These are phyloP conservation scores for Agroathelia rolfsii DNA, from an alignment of 1,284 basidiomycete genomes.

Conservation along the genomic window DNA sequence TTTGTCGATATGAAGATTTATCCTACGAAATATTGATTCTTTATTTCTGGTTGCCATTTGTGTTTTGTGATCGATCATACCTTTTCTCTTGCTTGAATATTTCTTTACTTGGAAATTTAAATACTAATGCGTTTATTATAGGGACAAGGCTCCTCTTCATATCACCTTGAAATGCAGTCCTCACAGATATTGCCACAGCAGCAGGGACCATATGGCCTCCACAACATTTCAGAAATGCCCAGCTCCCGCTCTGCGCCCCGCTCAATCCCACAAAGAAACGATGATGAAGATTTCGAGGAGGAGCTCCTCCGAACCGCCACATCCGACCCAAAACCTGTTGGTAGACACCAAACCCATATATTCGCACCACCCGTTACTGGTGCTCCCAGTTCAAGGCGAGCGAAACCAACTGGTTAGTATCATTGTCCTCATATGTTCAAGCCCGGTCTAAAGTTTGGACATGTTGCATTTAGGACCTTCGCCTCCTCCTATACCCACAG, in stretches of 20 bases:
- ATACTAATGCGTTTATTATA: constrained; percentile 10
- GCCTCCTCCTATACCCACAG: constrained; percentile 7
- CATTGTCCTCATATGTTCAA: neutral
- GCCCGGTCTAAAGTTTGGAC: constrained; percentile 8
- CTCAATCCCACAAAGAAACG: too few species aligned
- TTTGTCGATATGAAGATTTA: too few species aligned
- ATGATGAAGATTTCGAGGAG: constrained; percentile 49
- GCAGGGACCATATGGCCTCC: too few species aligned
- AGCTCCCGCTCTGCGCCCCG: constrained; percentile 22
- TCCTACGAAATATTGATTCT: too few species aligned
- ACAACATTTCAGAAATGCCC: constrained; percentile 22
- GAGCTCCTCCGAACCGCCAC: constrained; percentile 51
- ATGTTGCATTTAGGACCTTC: too few species aligned
- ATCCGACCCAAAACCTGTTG: constrained; percentile 12
- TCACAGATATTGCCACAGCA: constrained; percentile 13
- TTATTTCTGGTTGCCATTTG: too few species aligned
- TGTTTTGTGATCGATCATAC: too few species aligned
- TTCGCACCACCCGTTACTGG: constrained; percentile 62
- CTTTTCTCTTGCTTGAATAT: too few species aligned
- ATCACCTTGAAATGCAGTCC: constrained; percentile 10
- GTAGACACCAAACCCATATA: constrained; percentile 50
- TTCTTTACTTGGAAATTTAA: too few species aligned
- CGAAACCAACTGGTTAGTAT: constrained; percentile 24
- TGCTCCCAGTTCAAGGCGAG: constrained; percentile 53
- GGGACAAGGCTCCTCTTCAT: constrained; percentile 19